A percentile compares a stretch with the other conserved stretches of the same genome.
Conservation (phyloP, 257 asterid species). For the Solanum sitiens region DNA sequence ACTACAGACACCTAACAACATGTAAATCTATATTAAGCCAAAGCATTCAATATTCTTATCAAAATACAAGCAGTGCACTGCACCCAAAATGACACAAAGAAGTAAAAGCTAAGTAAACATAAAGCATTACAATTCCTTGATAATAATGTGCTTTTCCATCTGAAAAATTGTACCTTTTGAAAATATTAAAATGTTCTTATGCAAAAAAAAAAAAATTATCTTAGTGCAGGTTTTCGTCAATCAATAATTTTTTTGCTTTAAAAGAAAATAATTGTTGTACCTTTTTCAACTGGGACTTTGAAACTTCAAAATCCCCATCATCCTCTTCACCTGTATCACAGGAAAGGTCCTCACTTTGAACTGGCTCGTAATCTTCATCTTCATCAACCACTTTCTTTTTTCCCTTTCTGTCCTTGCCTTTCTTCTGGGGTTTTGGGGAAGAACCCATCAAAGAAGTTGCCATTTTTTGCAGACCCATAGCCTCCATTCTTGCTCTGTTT, state of each 20-base stretch:
- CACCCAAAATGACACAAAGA: background rate
- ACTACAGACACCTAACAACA: background rate
- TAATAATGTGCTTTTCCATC: background rate
- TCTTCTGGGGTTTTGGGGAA: conserved; percentile 25
- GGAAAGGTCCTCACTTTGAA: conserved; percentile 32
- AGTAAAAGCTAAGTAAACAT: background rate
- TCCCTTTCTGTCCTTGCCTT: conserved; percentile 33
- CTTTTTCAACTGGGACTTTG: conserved; percentile 34
- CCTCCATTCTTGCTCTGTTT: conserved; percentile 72
- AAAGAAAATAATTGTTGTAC: conserved; percentile 14
- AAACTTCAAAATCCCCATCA: conserved; percentile 8
- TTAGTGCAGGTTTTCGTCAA: background rate
- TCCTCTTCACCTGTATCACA: conserved; percentile 45
- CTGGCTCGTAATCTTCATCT: conserved; percentile 77
- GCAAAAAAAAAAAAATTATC: background rate
- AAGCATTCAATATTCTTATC: background rate
- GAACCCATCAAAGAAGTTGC: conserved; percentile 42
- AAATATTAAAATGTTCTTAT: background rate
- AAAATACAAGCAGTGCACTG: background rate
- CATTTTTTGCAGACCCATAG: conserved; percentile 70
- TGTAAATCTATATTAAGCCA: background rate
- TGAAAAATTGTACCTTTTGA: background rate
- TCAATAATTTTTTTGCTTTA: background rate
- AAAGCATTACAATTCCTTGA: background rate
- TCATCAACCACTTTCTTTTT: conserved; percentile 47